Evolutionary conservation across 257 asterid species (phyloP), one percentile per base, ranked within the genome.

Genomic region (Scutellaria galericulata): DNA sequence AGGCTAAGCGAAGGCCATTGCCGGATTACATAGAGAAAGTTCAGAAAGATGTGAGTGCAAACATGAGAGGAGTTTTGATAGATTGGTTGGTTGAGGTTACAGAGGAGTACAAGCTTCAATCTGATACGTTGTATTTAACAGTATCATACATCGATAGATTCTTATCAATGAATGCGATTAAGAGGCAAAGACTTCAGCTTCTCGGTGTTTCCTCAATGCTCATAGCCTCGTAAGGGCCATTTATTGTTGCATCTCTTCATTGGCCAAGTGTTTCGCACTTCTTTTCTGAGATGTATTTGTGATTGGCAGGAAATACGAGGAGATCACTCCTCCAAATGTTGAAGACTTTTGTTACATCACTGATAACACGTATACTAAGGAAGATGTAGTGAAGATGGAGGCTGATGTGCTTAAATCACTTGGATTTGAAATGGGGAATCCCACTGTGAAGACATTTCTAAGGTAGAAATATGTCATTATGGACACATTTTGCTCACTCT

Each of bases 121-220:
- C 97, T 0, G 96, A 89, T 50, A 89, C 96, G 0, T 60, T 93
- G 20, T 88, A 86, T 68, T 78, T 86, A 50, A 76, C 96, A 4
- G 86, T 93, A 68, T 79, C 84, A 0, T 87, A 91, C 68, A 64
- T 93, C 0, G 97, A 91, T 60, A 84, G 94, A 66, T 91, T 84
- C 79, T 79, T 91, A 45, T 89, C 98, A 0, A 46, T 15, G 41
- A 85, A 75, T 47, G 75, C 56, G 15, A 40, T 91, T 7, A 68
- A 20, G 15, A 56, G 93, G 80, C 85, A 90, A 77, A 82, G 37
- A 41, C 97, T 94, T 61, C 95, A 89, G 86, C 98, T 94, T 78
- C 85, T 94, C 64, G 98, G 98, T 2, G 95, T 89, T 76, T 85
- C 99, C 9, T 87, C 97, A 7, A 91, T 94, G 99, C 94, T 91